Conservation (phyloP, 225 moss, liverwort and hornwort genomes). For the Pseudoscleropodium purum region DNA sequence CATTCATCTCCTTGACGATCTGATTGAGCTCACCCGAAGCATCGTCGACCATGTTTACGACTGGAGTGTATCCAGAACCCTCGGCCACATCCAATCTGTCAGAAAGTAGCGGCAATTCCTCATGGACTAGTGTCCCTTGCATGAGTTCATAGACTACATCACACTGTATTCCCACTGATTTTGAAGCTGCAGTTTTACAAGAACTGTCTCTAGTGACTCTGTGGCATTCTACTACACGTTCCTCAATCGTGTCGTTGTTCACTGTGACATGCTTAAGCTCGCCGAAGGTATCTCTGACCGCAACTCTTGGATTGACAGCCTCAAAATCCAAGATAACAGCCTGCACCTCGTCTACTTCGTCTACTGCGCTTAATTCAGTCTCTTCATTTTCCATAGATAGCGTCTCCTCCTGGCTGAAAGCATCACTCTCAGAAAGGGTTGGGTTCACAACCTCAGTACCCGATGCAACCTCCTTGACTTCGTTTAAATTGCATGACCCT, state of each 20-base stretch:
- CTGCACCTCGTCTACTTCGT: conserved; percentile 13
- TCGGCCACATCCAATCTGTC: not conserved
- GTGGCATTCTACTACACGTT: not conserved
- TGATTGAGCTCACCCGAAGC: not conserved
- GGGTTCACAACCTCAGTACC: not conserved
- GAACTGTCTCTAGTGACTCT: not conserved
- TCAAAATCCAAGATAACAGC: conserved; percentile 12
- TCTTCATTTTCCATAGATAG: not conserved
- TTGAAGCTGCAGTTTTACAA: not conserved
- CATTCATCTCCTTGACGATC: not conserved
- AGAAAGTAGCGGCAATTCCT: not conserved
- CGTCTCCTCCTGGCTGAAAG: not conserved
- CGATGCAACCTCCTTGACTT: not conserved
- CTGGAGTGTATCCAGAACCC: not conserved
- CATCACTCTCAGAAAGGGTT: not conserved
- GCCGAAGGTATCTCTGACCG: not conserved
- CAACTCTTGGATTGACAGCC: not conserved
- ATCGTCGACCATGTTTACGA: not conserved
- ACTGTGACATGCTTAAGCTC: not conserved
- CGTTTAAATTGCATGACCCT: not conserved
- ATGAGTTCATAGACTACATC: not conserved
- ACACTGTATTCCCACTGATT: not conserved
- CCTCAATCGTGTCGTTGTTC: not conserved
- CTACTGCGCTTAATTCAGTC: not conserved
- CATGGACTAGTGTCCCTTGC: not conserved